These are phyloP conservation scores for Trichoderma polysporum DNA, from an alignment of 2,329 filamentous ascomycete species.

Conservation along the genomic window DNA sequence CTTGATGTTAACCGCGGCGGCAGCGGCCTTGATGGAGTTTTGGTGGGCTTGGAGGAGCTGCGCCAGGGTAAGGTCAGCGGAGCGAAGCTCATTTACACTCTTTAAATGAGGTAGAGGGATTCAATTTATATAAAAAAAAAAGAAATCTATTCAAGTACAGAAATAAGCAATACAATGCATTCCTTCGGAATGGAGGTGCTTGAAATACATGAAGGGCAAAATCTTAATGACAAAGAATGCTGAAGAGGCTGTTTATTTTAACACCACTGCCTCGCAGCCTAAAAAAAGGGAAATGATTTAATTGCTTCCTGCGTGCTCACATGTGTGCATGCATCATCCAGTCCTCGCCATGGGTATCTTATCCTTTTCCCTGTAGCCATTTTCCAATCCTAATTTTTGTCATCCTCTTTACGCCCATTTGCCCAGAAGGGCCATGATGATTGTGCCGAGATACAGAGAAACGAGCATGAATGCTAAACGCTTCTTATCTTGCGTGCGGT, in stretches of 20 bases:
- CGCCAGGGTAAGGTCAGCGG: conserved; percentile 13
- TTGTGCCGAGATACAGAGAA: conserved; percentile 65
- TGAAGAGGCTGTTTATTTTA: neutral
- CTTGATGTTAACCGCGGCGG: conserved; percentile 27
- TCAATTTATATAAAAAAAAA: neutral
- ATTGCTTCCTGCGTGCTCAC: neutral
- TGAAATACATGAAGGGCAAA: neutral
- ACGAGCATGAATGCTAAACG: conserved; percentile 57
- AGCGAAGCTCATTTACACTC: conserved; percentile 16
- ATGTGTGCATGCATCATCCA: neutral
- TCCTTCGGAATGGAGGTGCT: neutral
- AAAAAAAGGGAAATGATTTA: neutral
- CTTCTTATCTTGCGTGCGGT: conserved; percentile 60
- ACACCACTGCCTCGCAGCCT: neutral
- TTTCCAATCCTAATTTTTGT: neutral
- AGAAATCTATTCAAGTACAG: neutral
- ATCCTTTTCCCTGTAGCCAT: neutral
- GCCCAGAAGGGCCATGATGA: conserved; percentile 72
- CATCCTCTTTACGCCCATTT: conserved; percentile 64
- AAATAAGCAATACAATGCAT: neutral
- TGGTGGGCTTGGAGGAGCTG: conserved; percentile 34
- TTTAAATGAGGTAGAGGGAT: neutral
- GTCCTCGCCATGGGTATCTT: conserved; percentile 4
- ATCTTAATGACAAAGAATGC: neutral
- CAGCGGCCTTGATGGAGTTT: conserved; percentile 25